Base-by-base conservation (phyloP, 2,329 filamentous ascomycete species). In the Xylaria sp. region DNA sequence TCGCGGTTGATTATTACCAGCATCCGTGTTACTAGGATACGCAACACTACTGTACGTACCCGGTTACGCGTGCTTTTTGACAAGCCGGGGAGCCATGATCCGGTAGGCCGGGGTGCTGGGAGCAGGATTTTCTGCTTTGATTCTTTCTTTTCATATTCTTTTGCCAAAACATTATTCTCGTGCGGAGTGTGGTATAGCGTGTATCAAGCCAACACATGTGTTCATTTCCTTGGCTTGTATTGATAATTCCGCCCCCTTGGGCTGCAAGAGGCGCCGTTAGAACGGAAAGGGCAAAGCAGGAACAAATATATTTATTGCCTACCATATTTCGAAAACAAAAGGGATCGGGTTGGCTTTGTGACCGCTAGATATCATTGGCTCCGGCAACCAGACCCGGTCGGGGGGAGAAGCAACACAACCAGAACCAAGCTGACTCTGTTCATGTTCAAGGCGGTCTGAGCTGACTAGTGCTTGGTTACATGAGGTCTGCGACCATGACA, bases 371-470 rank as follows among this genome's bases (percentile, higher is more conserved):
- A 32, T 48, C 23, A 72, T 72, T 72, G 71, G 69, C 25, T 55
- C 61, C 66, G 69, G 69, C 44, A 55, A 27, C 16, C 55, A 42
- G 53, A 57, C 63, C 66, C 67, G 65, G 67, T 48, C 35, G 57
- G 63, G 68, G 51, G 65, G 69, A 69, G 65, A 65, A 66, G 61
- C 48, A 65, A 62, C 66, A 66, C 69, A 71, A 71, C 68, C 71
- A 73, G 67, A 70, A 61, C 68, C 53, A 75, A 76, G 75, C 75
- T 76, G 75, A 76, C 74, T 73, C 72, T 68, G 68, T 70, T 63
- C 68, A 29, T 66, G 67, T 69, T 73, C 69, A 72, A 77, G 75
- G 75, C 75, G 75, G 75, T 77, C 75, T 76, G 72, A 75, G 75
- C 75, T 77, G 75, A 76, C 75, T 76, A 74, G 74, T 70, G 72